Evolutionary conservation across 495 filamentous ascomycete genomes (phyloP), one percentile per base, ranked within the genome.

Genomic region (Hapsidospora chrysogenum): DNA sequence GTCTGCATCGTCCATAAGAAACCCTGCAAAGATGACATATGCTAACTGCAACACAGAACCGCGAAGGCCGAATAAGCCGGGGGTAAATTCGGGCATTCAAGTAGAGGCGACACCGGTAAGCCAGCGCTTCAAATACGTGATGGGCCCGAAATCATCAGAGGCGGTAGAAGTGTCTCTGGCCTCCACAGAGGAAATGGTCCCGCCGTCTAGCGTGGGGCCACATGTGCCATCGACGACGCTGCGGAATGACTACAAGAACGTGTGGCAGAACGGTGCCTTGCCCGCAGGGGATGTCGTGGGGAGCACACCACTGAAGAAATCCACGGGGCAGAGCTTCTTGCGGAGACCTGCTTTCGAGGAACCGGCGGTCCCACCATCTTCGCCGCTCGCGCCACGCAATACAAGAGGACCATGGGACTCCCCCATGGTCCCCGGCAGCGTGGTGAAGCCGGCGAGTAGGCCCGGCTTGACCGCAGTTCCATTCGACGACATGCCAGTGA

Each of bases 91-190:
- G 22, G 61, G 66, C 27, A 59, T 85, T 17, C 77, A 80, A 40
- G 74, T 92, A 26, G 76, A 78, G 52, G 82, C 83, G 15, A 92
- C 83, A 1, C 83, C 83, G 9, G 76, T 68, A 26, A 70, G 56
- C 38, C 62, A 62, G 33, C 59, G 71, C 2, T 64, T 53, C 41
- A 66, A 51, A 41, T 57, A 73, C 32, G 55, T 62, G 10, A 40
- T 62, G 11, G 49, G 43, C 14, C 23, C 38, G 16, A 45, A 46
- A 4, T 37, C 46, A 9, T n/a, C 34, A 22, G 44, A 50, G 41
- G 6, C 23, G 50, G 17, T 34, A 47, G 31, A 9, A 28, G 10
- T 16, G 28, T 4, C 17, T 50, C 14, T 57, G 46, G 14, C 56
- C 51, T 25, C 26, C 38, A 22, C 36, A 41, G 23, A 46, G 32